phyloP scores from a whole-genome alignment of 2,329 filamentous ascomycete genomes.

The Sporothrix brunneoviolacea region DNA sequence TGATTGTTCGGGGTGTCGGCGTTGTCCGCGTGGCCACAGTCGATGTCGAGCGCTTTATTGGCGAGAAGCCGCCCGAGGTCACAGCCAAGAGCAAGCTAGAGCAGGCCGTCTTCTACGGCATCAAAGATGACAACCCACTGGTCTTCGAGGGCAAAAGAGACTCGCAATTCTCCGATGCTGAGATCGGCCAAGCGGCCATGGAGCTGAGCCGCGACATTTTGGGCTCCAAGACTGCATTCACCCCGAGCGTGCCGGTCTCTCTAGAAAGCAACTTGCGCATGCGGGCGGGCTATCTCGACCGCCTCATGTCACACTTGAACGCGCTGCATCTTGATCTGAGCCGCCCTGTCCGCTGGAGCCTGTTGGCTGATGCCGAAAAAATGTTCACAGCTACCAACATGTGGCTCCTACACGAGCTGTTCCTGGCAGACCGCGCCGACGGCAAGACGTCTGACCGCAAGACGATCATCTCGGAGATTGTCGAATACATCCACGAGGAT shows the following conservation, averaged over 20 bases:
- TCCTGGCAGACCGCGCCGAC: constrained; percentile 48
- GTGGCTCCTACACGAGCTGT: constrained; percentile 74
- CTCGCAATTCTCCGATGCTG: constrained; percentile 58
- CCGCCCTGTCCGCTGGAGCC: constrained; percentile 63
- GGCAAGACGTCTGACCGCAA: constrained; percentile 49
- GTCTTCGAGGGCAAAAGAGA: constrained; percentile 66
- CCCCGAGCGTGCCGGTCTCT: constrained; percentile 66
- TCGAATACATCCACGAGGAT: constrained; percentile 68
- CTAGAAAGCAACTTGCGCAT: constrained; percentile 74
- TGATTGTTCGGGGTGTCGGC: constrained; percentile 58
- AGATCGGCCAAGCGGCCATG: constrained; percentile 71
- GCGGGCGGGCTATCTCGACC: constrained; percentile 65
- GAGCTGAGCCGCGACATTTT: constrained; percentile 76
- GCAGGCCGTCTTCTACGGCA: constrained; percentile 89
- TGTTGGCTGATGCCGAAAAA: constrained; percentile 89
- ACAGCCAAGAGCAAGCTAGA: constrained; percentile 86
- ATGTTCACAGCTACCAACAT: constrained; percentile 71
- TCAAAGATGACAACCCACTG: constrained; percentile 76
- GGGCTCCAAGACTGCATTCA: constrained; percentile 65
- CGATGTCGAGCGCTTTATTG: constrained; percentile 54
- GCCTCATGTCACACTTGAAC: constrained; percentile 66
- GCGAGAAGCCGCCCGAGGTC: constrained; percentile 53
- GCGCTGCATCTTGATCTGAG: constrained; percentile 60
- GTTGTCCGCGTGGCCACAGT: constrained; percentile 53
- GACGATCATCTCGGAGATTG: constrained; percentile 66